phyloP scores from a whole-genome alignment of 257 asterid species.

The Gentiana dahurica region DNA sequence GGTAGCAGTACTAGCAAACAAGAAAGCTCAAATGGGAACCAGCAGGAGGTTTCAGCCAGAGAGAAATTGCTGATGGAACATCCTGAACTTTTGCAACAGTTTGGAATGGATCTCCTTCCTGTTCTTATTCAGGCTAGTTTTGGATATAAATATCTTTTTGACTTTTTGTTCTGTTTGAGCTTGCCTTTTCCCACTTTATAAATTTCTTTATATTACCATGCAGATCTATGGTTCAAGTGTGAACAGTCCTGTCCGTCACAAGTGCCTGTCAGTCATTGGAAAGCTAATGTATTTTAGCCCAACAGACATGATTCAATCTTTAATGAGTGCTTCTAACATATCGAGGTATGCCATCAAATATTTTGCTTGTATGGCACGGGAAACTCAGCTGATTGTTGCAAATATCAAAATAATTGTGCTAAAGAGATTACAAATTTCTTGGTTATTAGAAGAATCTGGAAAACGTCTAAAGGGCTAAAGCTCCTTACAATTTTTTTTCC shows the following conservation, averaged over 20 bases:
- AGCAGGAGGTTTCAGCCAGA: constrained; percentile 55
- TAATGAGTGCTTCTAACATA: constrained; percentile 61
- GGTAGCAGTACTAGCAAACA: constrained; percentile 57
- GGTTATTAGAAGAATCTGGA: no score
- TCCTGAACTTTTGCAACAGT: constrained; percentile 90
- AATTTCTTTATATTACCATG: constrained; percentile 13
- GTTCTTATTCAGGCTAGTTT: constrained; percentile 76
- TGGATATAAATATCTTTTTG: background rate
- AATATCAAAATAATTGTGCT: no score
- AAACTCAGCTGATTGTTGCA: no score
- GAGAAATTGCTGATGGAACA: constrained; percentile 79
- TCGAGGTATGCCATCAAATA: constrained; percentile 44
- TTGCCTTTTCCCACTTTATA: background rate
- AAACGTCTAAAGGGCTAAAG: no score
- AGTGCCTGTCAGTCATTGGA: constrained; percentile 91
- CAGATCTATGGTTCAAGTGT: constrained; percentile 99
- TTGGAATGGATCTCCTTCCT: constrained; percentile 92
- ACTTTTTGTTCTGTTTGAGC: no score
- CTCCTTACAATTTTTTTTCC: no score
- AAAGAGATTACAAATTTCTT: no score
- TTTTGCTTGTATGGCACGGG: no score
- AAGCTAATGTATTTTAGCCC: constrained; percentile 93
- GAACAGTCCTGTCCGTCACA: constrained; percentile 93
- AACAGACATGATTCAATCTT: constrained; percentile 72
- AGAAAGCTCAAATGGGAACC: constrained; percentile 49